Conservation (phyloP, 2,329 filamentous ascomycete genomes). For the Neofusicoccum laricinum region DNA sequence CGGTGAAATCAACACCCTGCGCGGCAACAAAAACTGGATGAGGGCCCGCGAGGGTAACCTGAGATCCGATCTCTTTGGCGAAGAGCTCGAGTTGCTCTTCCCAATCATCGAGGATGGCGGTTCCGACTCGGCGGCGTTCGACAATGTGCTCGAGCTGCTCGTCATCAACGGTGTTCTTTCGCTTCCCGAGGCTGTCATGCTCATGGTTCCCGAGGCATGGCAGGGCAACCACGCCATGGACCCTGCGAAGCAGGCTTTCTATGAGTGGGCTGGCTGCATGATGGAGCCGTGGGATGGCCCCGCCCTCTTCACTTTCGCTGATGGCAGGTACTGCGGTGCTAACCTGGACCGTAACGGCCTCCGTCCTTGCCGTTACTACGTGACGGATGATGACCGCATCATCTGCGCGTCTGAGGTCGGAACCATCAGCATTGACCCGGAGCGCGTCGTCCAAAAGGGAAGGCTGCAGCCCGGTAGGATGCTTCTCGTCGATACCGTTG, state of each 20-base stretch:
- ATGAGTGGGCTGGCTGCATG: conserved; percentile 97
- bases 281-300: conserved; percentile 99
- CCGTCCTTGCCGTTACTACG: conserved; percentile 92
- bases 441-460: conserved; percentile 87
- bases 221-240: conserved; percentile 92
- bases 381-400: conserved; percentile 94
- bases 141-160: conserved; percentile 91
- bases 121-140: conserved; percentile 94
- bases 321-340: conserved; percentile 93
- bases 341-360: conserved; percentile 96
- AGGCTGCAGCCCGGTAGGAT: conserved; percentile 92
- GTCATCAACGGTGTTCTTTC: conserved; percentile 96
- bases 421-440: conserved; percentile 86
- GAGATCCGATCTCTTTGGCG: conserved; percentile 87
- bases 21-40: conserved; percentile 99
- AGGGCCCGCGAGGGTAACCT: conserved; percentile 92
- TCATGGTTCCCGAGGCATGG: conserved; percentile 98
- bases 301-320: conserved; percentile 93
- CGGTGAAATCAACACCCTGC: conserved; percentile 95
- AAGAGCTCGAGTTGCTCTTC: conserved; percentile 86
- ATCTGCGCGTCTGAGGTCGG: conserved; percentile 97
- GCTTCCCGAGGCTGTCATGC: conserved; percentile 92
- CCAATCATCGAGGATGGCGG: conserved; percentile 95
- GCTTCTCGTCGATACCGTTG: conserved; percentile 89
- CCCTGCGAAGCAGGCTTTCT: conserved; percentile 92